Conservation (phyloP, 2,329 filamentous ascomycete genomes). For the Alternaria consortialis region DNA sequence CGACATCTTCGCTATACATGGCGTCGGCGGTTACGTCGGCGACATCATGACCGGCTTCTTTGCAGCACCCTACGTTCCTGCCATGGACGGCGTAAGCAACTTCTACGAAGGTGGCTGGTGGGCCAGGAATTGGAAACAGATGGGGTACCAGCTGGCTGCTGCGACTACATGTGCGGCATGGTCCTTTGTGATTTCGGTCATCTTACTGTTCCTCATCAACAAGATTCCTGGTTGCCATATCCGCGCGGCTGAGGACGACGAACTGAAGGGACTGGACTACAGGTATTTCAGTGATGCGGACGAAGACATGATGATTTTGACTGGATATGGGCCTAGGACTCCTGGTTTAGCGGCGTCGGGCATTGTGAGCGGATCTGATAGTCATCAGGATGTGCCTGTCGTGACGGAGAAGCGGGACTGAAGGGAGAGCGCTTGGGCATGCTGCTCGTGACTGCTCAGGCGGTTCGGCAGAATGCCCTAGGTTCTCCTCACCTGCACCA, state of each 20-base stretch:
- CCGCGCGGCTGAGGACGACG: constrained; percentile 64
- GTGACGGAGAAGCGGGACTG: constrained; percentile 32
- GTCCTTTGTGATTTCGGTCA: constrained; percentile 63
- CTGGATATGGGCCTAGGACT: constrained; percentile 27
- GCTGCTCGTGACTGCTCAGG: neutral
- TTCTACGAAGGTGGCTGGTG: constrained; percentile 61
- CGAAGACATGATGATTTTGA: constrained; percentile 32
- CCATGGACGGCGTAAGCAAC: constrained; percentile 62
- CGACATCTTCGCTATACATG: constrained; percentile 69
- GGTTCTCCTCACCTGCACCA: neutral
- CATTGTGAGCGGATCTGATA: constrained; percentile 23
- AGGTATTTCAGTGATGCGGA: constrained; percentile 57
- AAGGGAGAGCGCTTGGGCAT: constrained; percentile 19
- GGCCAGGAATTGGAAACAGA: constrained; percentile 63
- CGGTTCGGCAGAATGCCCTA: neutral
- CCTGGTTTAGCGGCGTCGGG: constrained; percentile 19
- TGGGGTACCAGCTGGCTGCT: constrained; percentile 66
- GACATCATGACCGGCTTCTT: constrained; percentile 67
- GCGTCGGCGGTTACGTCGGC: constrained; percentile 66
- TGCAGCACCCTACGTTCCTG: constrained; percentile 59
- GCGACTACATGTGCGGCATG: constrained; percentile 65
- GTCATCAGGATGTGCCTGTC: constrained; percentile 33
- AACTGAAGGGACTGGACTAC: constrained; percentile 63
- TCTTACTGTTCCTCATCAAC: constrained; percentile 65
- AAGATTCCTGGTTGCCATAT: constrained; percentile 67